phyloP scores from a whole-genome alignment of 1,139 yeast species.

The Zygoascus sp. region DNA sequence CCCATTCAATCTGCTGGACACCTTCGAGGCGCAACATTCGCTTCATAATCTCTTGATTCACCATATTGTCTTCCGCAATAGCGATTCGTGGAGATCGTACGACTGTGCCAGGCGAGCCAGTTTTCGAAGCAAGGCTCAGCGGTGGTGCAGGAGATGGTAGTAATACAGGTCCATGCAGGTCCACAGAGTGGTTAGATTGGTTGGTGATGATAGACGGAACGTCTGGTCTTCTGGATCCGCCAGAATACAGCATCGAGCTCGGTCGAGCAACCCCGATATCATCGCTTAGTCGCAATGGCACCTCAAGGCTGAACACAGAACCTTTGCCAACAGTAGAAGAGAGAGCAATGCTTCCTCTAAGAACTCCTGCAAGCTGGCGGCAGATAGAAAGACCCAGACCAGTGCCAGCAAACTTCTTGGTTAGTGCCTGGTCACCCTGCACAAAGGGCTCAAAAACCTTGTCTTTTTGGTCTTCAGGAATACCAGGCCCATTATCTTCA shows the following conservation, averaged over 20 bases:
- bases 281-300: slow-evolving; percentile 50
- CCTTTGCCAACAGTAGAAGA: slow-evolving; percentile 71
- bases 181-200: neutral
- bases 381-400: slow-evolving; percentile 94
- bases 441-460: slow-evolving; percentile 93
- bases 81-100: slow-evolving; percentile 46
- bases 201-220: neutral
- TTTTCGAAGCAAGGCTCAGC: too few relatives aligned
- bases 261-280: neutral
- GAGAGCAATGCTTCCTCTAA: slow-evolving; percentile 60
- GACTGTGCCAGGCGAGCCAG: neutral
- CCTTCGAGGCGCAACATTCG: slow-evolving; percentile 84
- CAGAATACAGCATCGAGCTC: neutral
- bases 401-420: slow-evolving; percentile 91
- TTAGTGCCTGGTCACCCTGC: slow-evolving; percentile 92
- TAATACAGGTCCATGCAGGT: slow-evolving; percentile 1
- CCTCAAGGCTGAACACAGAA: slow-evolving; percentile 70
- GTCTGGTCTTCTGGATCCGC: neutral
- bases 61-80: slow-evolving; percentile 92
- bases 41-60: slow-evolving; percentile 85
- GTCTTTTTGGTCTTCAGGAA: slow-evolving; percentile 70
- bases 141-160: neutral
- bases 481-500: slow-evolving; percentile 90
- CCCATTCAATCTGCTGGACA: slow-evolving; percentile 62
- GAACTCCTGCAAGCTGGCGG: slow-evolving; percentile 81